These are phyloP conservation scores for Nitzschia putrida DNA, from an alignment of 108 stramenopile genomes.

Conservation along the genomic window DNA sequence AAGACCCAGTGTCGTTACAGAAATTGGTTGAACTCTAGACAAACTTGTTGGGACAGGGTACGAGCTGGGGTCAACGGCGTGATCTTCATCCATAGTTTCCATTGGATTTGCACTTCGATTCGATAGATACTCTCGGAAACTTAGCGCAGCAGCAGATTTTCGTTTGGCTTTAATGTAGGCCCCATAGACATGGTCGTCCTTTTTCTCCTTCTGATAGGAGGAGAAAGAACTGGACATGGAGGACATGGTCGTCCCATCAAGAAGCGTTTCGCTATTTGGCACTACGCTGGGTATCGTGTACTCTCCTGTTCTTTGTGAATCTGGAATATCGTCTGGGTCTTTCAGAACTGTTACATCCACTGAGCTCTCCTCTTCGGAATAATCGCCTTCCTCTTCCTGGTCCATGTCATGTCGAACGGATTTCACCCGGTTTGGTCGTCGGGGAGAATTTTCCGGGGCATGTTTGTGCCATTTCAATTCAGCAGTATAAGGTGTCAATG, in stretches of 20 bases:
- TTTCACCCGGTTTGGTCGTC: too few relatives aligned
- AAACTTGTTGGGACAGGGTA: neutral
- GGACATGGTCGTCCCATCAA: neutral
- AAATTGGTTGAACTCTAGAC: neutral
- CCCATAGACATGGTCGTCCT: constrained; percentile 1
- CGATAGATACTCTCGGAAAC: neutral
- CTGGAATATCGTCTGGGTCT: too few relatives aligned
- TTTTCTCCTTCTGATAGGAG: constrained; percentile 1
- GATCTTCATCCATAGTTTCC: neutral
- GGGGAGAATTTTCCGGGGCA: too few relatives aligned
- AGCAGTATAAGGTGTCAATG: neutral
- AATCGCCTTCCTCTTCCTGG: too few relatives aligned
- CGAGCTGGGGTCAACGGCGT: neutral
- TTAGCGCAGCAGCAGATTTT: neutral
- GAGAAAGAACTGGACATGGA: neutral
- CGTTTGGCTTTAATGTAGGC: constrained; percentile 6
- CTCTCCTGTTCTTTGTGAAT: too few relatives aligned
- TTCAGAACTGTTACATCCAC: too few relatives aligned
- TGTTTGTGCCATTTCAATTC: neutral
- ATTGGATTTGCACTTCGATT: neutral
- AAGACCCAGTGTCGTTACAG: neutral
- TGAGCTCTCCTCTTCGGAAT: too few relatives aligned
- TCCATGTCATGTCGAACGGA: too few relatives aligned
- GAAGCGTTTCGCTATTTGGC: neutral
- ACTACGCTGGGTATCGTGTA: neutral